phyloP scores from a whole-genome alignment of 371 early-diverging fungal genomes.

The Lichtheimia ramosa region DNA sequence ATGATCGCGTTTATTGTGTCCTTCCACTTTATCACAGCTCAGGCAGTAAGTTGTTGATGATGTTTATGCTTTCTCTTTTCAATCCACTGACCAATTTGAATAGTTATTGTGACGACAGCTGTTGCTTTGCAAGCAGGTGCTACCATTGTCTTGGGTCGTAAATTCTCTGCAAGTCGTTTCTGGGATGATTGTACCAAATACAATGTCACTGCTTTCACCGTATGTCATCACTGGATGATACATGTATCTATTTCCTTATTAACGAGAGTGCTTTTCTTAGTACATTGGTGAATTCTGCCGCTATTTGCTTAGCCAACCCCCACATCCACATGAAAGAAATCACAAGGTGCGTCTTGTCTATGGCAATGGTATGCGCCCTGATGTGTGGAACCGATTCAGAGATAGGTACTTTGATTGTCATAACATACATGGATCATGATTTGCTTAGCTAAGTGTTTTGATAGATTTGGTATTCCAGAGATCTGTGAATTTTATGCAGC shows the following conservation, averaged over 20 bases:
- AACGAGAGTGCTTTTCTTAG: conserved; percentile 10
- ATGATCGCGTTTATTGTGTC: conserved; percentile 47
- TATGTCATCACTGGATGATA: conserved; percentile 7
- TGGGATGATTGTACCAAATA: conserved; percentile 51
- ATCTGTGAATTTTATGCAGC: conserved; percentile 61
- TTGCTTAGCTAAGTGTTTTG: neutral
- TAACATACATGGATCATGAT: too few species aligned
- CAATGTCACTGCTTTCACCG: conserved; percentile 37
- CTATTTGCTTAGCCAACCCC: conserved; percentile 57
- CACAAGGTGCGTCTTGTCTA: conserved; percentile 56
- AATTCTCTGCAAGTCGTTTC: conserved; percentile 51
- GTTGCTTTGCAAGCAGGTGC: conserved; percentile 34
- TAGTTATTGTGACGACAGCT: conserved; percentile 36
- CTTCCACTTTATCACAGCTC: conserved; percentile 56
- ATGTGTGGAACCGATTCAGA: conserved; percentile 66
- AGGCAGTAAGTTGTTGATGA: conserved; percentile 28
- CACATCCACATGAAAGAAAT: conserved; percentile 45
- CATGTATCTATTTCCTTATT: neutral
- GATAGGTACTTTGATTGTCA: conserved; percentile 24
- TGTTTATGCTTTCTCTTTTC: neutral
- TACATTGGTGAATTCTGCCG: conserved; percentile 76
- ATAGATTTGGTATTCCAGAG: conserved; percentile 43
- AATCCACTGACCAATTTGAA: neutral
- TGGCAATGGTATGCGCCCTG: conserved; percentile 74
- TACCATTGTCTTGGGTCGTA: conserved; percentile 45